A percentile compares a stretch with the other conserved stretches of the same genome.
Conservation (phyloP, 441 rosid genomes). For the Adansonia gregorii region DNA sequence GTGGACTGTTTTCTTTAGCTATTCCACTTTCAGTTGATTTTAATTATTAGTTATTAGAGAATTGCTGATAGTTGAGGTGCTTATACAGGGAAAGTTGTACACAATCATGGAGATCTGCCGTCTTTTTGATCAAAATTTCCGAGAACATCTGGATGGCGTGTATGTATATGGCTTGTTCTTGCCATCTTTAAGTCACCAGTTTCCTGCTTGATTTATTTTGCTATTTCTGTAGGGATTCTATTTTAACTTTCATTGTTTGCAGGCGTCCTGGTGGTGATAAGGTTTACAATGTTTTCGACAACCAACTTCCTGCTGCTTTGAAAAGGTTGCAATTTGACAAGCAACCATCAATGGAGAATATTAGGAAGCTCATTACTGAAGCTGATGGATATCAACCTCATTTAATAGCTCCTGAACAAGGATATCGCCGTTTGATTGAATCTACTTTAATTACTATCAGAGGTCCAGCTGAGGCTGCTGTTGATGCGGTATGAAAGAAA, state of each 20-base stretch:
- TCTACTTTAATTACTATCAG: conserved; percentile 79
- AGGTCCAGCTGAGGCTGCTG: conserved; percentile 99
- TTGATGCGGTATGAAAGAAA: conserved; percentile 78
- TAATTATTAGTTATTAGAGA: neutral
- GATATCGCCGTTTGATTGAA: conserved; percentile 96
- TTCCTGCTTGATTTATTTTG: conserved; percentile 6
- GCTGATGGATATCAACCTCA: conserved; percentile 99
- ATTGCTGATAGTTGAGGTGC: conserved; percentile 27
- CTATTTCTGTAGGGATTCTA: neutral
- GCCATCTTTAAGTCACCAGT: conserved; percentile 1
- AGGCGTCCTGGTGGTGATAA: conserved; percentile 98
- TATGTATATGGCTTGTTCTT: conserved; percentile 43
- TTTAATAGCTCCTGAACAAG: conserved; percentile 98
- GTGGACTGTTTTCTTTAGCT: conserved; percentile 6
- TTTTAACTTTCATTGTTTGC: conserved; percentile 32
- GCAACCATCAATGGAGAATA: conserved; percentile 95
- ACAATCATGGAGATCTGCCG: conserved; percentile 98
- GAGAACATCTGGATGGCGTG: conserved; percentile 98
- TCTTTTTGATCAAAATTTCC: conserved; percentile 88
- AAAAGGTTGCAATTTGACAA: conserved; percentile 96
- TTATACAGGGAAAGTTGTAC: conserved; percentile 84
- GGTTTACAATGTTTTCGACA: conserved; percentile 88
- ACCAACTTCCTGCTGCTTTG: conserved; percentile 97
- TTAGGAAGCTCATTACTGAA: conserved; percentile 92
- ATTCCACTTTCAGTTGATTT: neutral